Evolutionary conservation across 495 filamentous ascomycete species (phyloP), one percentile per base, ranked within the genome.

Genomic region (Trichoderma orchidacearum): DNA sequence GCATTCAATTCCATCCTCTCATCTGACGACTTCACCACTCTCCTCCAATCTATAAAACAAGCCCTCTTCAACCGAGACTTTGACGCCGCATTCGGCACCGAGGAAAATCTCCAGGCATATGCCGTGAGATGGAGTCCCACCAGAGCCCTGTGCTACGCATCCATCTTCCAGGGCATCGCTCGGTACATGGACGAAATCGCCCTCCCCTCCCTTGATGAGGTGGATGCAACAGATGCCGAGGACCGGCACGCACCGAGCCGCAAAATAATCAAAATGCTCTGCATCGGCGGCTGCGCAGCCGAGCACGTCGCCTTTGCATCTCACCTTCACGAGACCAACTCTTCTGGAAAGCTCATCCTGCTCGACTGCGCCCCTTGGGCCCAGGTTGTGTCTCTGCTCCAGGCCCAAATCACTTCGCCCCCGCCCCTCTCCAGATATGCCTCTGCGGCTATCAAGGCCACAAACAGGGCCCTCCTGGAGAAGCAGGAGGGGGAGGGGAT

Each of bases 41-140:
- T 79, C 2, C 74, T 96, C 6, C 93, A 96, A 64, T 76, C 79
- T 18, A 79, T 97, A 25, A 98, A 97, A 65, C 70, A 78, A 5
- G 85, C 90, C 56, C 75, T 97, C 1, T 96, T 85, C 65, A 82
- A 88, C 60, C 78, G 93, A 21, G 86, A 96, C 63, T 97, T 95
- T 67, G 72, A 76, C 29, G 70, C 71, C 5, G 92, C 92, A 0
- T 98, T 98, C 67, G 86, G 83, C 0, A 66, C 67, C 30, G 72
- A 81, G 34, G 81, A 83, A 45, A 72, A 82, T 35, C 73, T 94
- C 18, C 75, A 83, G 36, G 89, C 85, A 5, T 98, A 98, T 72
- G 86, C 88, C 4, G 76, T 87, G 58, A 74, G 93, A 55, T 98
- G 89, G 88, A 94, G 88, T 65, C 84, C 92, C 11, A 80, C 82